phyloP scores from a whole-genome alignment of 441 rosid genomes.

The Daphne laureola region DNA sequence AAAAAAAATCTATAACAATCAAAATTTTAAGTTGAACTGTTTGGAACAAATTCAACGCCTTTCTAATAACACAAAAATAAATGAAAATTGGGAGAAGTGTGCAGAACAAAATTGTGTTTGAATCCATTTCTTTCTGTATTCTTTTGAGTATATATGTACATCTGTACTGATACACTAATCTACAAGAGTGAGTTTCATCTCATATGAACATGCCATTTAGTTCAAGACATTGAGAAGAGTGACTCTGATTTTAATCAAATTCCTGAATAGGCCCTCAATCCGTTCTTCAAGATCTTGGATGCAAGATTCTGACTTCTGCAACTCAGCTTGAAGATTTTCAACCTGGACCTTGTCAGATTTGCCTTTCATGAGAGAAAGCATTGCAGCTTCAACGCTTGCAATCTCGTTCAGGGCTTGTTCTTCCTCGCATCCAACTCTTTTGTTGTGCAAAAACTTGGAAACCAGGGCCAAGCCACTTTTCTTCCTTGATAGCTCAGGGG shows the following conservation, averaged over 20 bases:
- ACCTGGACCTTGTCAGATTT: neutral
- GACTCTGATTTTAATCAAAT: constrained; percentile 11
- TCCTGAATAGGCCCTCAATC: constrained; percentile 11
- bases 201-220: neutral
- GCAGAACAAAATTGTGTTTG: no score
- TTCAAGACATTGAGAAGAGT: constrained; percentile 11
- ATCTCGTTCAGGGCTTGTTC: constrained; percentile 14
- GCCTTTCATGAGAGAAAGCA: constrained; percentile 6
- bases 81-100: no score
- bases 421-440: constrained; percentile 12
- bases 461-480: constrained; percentile 1
- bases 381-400: constrained; percentile 1
- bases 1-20: no score
- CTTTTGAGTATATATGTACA: constrained; percentile 4
- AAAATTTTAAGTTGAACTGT: no score
- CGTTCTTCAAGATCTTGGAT: constrained; percentile 13
- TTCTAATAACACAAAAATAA: no score
- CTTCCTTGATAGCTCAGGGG: constrained; percentile 5
- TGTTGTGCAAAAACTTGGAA: constrained; percentile 15
- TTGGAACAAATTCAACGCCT: no score
- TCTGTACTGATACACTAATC: constrained; percentile 2
- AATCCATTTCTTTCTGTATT: no score
- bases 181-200: neutral
- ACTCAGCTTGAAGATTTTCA: constrained; percentile 10
- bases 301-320: constrained; percentile 9